Conservation (phyloP, 2,329 filamentous ascomycete genomes). For the Aspergillus bombycis region DNA sequence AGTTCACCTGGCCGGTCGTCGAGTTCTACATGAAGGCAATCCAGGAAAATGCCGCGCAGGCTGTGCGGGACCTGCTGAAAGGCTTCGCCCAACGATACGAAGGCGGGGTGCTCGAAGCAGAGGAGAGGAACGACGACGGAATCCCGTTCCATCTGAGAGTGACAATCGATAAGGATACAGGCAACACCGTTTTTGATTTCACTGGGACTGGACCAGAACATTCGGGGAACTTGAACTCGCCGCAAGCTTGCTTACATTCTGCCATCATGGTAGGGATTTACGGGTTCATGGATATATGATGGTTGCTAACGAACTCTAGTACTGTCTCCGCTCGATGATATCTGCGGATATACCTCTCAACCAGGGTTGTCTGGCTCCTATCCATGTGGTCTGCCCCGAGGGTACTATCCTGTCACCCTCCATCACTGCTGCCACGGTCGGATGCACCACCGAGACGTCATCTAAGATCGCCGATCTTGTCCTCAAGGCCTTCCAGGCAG, state of each 20-base stretch:
- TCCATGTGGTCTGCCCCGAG: constrained; percentile 70
- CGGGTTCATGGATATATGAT: background rate
- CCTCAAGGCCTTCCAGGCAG: constrained; percentile 74
- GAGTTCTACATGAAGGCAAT: constrained; percentile 49
- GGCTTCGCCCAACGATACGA: constrained; percentile 64
- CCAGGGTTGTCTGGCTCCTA: constrained; percentile 76
- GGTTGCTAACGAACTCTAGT: constrained; percentile 45
- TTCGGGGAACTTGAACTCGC: constrained; percentile 73
- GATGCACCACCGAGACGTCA: constrained; percentile 76
- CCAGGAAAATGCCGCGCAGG: constrained; percentile 73
- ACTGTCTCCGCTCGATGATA: constrained; percentile 67
- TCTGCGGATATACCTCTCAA: constrained; percentile 79
- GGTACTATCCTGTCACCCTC: constrained; percentile 73
- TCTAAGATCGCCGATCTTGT: constrained; percentile 79
- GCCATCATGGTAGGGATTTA: constrained; percentile 70
- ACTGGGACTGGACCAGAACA: constrained; percentile 76
- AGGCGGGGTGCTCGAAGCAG: constrained; percentile 59
- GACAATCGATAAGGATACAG: constrained; percentile 69
- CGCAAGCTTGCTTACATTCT: constrained; percentile 75
- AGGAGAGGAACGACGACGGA: constrained; percentile 83
- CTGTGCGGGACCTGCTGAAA: constrained; percentile 59
- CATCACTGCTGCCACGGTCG: constrained; percentile 63
- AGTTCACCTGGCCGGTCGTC: constrained; percentile 37
- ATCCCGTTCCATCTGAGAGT: constrained; percentile 74
- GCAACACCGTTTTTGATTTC: constrained; percentile 73